phyloP scores from a whole-genome alignment of 306 rosid genomes.

The Cicer arietinum region DNA sequence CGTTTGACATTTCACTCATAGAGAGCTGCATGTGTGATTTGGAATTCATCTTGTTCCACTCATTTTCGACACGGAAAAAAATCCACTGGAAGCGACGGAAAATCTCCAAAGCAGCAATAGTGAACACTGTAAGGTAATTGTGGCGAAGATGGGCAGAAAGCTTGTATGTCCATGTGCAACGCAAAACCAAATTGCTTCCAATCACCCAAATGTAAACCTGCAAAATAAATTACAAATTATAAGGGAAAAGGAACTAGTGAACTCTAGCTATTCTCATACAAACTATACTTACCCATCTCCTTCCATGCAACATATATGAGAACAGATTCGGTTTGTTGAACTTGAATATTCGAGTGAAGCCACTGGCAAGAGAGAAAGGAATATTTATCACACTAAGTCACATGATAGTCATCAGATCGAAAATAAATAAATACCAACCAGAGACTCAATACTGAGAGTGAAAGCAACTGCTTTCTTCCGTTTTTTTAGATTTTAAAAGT shows the following conservation, averaged over 20 bases:
- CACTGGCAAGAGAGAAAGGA: conserved; percentile 61
- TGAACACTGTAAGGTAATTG: conserved; percentile 84
- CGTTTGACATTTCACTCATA: conserved; percentile 58
- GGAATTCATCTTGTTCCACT: conserved; percentile 80
- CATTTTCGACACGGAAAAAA: conserved; percentile 96
- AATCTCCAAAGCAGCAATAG: conserved; percentile 85
- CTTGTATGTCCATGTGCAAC: conserved; percentile 99
- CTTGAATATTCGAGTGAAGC: conserved; percentile 90
- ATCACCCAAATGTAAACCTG: conserved; percentile 97
- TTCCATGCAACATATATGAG: conserved; percentile 71
- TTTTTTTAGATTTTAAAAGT: background rate
- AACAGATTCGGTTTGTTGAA: conserved; percentile 63
- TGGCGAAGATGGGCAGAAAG: conserved; percentile 98
- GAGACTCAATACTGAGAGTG: conserved; percentile 25
- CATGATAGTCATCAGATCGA: conserved; percentile 8
- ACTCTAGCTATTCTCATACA: conserved; percentile 19
- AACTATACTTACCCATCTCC: conserved; percentile 77
- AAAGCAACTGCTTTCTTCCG: conserved; percentile 17
- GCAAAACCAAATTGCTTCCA: conserved; percentile 86
- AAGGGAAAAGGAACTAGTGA: conserved; percentile 22
- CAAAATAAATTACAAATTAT: conserved; percentile 27
- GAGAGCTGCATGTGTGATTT: conserved; percentile 73
- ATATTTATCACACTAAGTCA: conserved; percentile 36
- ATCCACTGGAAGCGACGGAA: conserved; percentile 98
- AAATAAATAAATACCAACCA: conserved; percentile 26